These are phyloP conservation scores for Rhodotorula babjevae DNA, from an alignment of 768 basidiomycete species.

Conservation along the genomic window DNA sequence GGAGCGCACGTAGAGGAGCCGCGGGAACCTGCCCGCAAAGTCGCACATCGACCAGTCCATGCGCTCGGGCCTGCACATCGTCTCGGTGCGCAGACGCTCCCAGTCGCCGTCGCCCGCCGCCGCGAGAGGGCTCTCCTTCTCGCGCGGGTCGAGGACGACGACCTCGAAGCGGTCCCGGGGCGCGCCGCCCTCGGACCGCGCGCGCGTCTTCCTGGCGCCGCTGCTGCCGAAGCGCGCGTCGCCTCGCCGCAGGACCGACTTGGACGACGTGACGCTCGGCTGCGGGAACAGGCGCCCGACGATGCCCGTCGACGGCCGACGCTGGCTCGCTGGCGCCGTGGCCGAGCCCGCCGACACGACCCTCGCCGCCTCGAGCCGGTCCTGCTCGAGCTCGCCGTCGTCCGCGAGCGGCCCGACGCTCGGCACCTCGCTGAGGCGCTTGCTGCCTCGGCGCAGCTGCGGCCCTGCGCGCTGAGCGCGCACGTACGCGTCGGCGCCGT, in stretches of 20 bases:
- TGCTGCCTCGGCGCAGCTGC: slow-evolving; percentile 18
- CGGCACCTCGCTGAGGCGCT: slow-evolving; percentile 23
- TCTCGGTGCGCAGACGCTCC: slow-evolving; percentile 13
- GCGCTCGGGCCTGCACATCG: slow-evolving; percentile 9
- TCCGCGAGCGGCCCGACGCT: neutral
- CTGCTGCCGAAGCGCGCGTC: neutral
- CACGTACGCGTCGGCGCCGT: neutral
- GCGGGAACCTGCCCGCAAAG: slow-evolving; percentile 22
- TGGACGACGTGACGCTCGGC: neutral
- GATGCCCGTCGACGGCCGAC: too few relatives aligned
- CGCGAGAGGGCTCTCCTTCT: neutral
- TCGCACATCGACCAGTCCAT: slow-evolving; percentile 25
- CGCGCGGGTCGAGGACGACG: slow-evolving; percentile 20
- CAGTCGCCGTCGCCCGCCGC: slow-evolving; percentile 1
- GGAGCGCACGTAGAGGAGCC: slow-evolving; percentile 17
- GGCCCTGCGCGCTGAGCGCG: slow-evolving; percentile 3
- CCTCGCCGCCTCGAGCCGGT: neutral
- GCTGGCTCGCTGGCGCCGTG: neutral
- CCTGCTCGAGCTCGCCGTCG: neutral
- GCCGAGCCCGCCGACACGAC: neutral
- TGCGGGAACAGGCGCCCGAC: neutral
- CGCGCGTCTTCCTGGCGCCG: neutral
- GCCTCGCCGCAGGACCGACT: neutral
- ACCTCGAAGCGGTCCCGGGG: slow-evolving; percentile 10
- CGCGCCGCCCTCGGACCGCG: neutral